phyloP scores from a whole-genome alignment of 441 rosid species.

The Erysimum cheiri region DNA sequence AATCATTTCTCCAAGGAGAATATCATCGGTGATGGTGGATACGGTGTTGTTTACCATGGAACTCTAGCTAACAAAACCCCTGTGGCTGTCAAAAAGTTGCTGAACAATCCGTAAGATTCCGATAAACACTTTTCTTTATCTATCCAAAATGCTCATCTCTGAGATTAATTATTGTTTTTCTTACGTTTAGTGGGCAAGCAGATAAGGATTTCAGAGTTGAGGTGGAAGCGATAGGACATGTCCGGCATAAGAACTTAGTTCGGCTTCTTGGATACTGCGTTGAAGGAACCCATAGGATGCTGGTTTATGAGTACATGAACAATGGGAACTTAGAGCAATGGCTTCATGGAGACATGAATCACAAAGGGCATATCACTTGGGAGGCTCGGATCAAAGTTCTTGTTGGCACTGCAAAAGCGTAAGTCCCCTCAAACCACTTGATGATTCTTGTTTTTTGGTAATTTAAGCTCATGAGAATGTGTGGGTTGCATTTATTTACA shows the following conservation, averaged over 20 bases:
- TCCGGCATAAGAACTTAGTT: conserved; percentile 79
- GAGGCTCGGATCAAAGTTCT: conserved; percentile 75
- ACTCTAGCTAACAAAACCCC: conserved; percentile 61
- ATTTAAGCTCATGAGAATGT: conserved; percentile 26
- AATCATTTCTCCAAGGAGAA: conserved; percentile 67
- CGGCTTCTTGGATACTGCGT: conserved; percentile 82
- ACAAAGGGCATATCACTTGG: conserved; percentile 76
- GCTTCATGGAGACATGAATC: conserved; percentile 74
- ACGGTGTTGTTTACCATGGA: conserved; percentile 77
- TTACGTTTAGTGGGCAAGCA: conserved; percentile 63
- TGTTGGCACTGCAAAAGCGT: conserved; percentile 84
- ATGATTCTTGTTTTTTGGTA: conserved; percentile 20
- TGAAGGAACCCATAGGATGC: conserved; percentile 78
- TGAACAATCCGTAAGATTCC: conserved; percentile 68
- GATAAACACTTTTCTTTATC: conserved; percentile 9
- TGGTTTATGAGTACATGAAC: conserved; percentile 79
- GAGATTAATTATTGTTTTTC: conserved; percentile 22
- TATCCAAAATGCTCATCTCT: conserved; percentile 18
- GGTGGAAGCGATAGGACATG: conserved; percentile 85
- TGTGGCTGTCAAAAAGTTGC: conserved; percentile 79
- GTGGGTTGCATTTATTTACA: conserved; percentile 20
- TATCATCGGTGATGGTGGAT: conserved; percentile 83
- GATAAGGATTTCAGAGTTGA: conserved; percentile 85
- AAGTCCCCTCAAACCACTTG: conserved; percentile 33
- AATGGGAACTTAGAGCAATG: conserved; percentile 86